Evolutionary conservation across 306 rosid genomes (phyloP), one percentile per base, ranked within the genome.

Genomic region (Rosa chinensis): DNA sequence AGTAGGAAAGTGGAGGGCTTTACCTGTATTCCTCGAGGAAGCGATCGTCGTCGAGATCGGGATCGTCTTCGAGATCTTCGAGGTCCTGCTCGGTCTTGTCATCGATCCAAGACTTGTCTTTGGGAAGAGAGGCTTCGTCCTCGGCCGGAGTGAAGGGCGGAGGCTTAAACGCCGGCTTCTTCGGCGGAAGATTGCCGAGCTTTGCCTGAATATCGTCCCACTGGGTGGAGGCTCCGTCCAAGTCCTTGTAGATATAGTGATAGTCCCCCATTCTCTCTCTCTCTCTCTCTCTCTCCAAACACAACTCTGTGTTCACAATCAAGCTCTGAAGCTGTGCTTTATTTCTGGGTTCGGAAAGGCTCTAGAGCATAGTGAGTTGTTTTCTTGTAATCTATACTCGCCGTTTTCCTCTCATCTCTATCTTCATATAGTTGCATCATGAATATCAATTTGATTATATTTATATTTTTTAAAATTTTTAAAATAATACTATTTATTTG

Each of bases 151-250:
- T 80, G 86, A 95, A 95, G 2, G 89, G 13, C 32, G 92, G 91
- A 10, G 99, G 99, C 84, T 95, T 92, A 86, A 92, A 92, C 5
- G 90, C 86, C 5, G 98, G 90, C 16, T 87, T 83, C 58, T 95
- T 95, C 8, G 79, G 58, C 5, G 98, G 99, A 20, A 95, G 88
- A 85, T 95, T 95, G 11, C 99, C 99, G 0, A 88, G 89, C 87
- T 91, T 95, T 73, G 88, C 79, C 82, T 95, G 99, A 25, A 95
- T 86, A 58, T 95, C 97, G 23, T 95, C 99, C 99, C 99, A 95
- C 75, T 95, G 99, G 1, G 99, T 95, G 5, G 98, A 95, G 0
- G 99, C 88, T 83, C 99, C 98, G 59, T 95, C 99, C 32, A 92
- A 48, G 37, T 95, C 99, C 81, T 92, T 91, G 86, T 95, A 90